A percentile compares a stretch with the other conserved stretches of the same genome.
phyloP scores from a whole-genome alignment of 441 rosid genomes.

The Adansonia gregorii region DNA sequence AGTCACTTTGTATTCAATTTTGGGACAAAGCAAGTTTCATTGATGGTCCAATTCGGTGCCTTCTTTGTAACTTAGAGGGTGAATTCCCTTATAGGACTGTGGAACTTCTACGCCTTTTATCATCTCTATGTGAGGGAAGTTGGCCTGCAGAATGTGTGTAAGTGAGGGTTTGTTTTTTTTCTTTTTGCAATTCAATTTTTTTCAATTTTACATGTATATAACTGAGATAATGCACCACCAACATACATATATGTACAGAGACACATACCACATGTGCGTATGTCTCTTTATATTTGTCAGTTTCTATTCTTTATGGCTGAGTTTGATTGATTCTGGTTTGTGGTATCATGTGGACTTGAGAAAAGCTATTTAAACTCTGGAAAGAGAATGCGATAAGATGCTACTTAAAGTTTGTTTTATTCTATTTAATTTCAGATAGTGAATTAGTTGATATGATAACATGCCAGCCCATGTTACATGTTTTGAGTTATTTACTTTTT shows the following conservation, averaged over 20 bases:
- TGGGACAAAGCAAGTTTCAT: constrained; percentile 94
- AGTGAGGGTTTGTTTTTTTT: constrained; percentile 40
- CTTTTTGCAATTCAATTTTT: not conserved
- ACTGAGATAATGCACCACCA: not conserved
- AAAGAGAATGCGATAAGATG: not conserved
- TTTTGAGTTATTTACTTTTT: constrained; percentile 4
- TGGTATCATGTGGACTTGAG: not conserved
- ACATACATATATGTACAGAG: not conserved
- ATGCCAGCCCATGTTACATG: not conserved
- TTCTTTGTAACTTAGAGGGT: constrained; percentile 85
- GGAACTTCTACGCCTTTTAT: constrained; percentile 77
- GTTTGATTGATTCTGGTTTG: not conserved
- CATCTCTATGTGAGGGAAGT: constrained; percentile 91
- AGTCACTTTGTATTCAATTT: constrained; percentile 94
- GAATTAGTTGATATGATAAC: constrained; percentile 6
- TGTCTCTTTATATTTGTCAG: not conserved
- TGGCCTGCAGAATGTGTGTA: constrained; percentile 99
- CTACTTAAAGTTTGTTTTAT: constrained; percentile 9
- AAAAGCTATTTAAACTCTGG: not conserved
- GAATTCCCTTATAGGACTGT: constrained; percentile 85
- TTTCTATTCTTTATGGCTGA: not conserved
- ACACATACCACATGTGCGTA: not conserved
- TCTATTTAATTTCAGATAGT: not conserved
- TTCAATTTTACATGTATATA: constrained; percentile 8
- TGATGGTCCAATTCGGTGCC: constrained; percentile 96